A percentile compares a stretch with the other conserved stretches of the same genome.
Evolutionary conservation across 2,329 filamentous ascomycete genomes (phyloP).

Genomic region (Coleophoma cylindrospora): DNA sequence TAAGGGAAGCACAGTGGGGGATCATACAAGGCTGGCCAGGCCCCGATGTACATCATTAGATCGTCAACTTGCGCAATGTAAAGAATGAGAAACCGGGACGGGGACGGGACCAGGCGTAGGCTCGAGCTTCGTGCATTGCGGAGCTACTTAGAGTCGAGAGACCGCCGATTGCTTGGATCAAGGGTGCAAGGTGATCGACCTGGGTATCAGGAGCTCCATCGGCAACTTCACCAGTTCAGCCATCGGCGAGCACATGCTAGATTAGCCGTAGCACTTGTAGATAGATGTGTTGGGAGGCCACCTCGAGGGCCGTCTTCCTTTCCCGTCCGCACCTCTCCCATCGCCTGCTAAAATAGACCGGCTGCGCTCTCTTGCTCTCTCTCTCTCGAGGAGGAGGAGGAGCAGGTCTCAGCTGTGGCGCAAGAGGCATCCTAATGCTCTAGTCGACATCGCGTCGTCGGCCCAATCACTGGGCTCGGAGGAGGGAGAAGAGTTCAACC

Average conservation of each 20-base stretch:
- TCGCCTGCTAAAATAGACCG: too few species aligned
- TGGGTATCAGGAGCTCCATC: too few species aligned
- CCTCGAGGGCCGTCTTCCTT: too few species aligned
- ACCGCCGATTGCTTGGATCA: too few species aligned
- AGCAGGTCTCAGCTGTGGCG: constrained; percentile 5
- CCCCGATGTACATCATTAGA: neutral
- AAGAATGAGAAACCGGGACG: neutral
- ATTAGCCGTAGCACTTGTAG: too few species aligned
- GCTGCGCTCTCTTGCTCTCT: too few species aligned
- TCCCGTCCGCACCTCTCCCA: too few species aligned
- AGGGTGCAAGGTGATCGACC: too few species aligned
- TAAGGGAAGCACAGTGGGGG: neutral
- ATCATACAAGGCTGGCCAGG: neutral
- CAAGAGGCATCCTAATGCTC: neutral
- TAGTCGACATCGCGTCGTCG: neutral
- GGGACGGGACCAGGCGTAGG: neutral
- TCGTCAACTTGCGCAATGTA: neutral
- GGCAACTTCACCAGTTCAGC: too few species aligned
- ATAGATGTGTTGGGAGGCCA: too few species aligned
- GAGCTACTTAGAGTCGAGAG: too few species aligned
- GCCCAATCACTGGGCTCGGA: neutral
- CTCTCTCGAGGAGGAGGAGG: neutral
- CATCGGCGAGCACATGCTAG: too few species aligned
- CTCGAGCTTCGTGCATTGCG: neutral
- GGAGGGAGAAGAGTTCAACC: neutral